A percentile compares a stretch with the other conserved stretches of the same genome.
phyloP scores from a whole-genome alignment of 2,329 filamentous ascomycete genomes.

The Colletotrichum sp. region DNA sequence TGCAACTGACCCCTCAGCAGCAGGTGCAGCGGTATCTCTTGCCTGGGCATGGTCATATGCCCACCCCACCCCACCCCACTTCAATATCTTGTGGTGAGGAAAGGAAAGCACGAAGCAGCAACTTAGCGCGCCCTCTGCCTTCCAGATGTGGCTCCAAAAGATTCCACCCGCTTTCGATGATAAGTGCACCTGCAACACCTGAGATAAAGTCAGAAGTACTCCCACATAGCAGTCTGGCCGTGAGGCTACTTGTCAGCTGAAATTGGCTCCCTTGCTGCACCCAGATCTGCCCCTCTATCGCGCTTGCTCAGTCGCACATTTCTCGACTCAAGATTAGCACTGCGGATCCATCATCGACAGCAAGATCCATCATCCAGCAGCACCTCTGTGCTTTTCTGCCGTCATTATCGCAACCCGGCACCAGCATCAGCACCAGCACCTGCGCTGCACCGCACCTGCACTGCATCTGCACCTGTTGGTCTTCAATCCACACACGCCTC shows the following conservation, averaged over 20 bases:
- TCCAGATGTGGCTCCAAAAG: not conserved
- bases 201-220: not conserved
- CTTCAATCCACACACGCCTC: not conserved
- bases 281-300: not conserved
- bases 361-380: not conserved
- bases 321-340: not conserved
- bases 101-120: not conserved
- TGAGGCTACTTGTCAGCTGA: not conserved
- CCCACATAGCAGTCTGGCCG: accelerated
- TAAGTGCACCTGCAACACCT: not conserved
- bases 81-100: not conserved
- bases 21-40: not conserved
- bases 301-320: not conserved
- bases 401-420: not conserved
- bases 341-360: not conserved
- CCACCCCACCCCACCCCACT: conserved; percentile 1
- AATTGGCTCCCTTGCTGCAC: not conserved
- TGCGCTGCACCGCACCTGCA: not conserved
- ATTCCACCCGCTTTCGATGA: not conserved
- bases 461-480: not conserved
- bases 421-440: not conserved
- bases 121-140: not conserved
- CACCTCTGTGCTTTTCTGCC: not conserved
- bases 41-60: not conserved
- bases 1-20: not conserved